Evolutionary conservation across 805 yeast species (phyloP).

Genomic region (Cyberlindnera lachancei): DNA sequence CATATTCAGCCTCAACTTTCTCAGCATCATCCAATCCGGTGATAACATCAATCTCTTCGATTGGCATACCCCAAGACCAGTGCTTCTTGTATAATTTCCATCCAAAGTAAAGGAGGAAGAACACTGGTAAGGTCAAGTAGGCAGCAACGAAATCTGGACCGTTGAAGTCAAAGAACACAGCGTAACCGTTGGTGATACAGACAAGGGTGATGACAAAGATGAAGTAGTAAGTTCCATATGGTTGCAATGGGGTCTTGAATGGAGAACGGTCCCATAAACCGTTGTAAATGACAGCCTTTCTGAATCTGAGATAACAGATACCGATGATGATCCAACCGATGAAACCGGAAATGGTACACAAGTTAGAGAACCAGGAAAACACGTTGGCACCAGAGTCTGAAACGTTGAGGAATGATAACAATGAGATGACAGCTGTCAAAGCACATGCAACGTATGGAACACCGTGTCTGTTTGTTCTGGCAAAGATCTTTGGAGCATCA

Average conservation of each 20-base stretch:
- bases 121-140: slow-evolving; percentile 57
- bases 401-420: slow-evolving; percentile 64
- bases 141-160: slow-evolving; percentile 60
- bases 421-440: slow-evolving; percentile 36
- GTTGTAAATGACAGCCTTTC: slow-evolving; percentile 53
- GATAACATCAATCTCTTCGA: slow-evolving; percentile 51
- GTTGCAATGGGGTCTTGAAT: slow-evolving; percentile 48
- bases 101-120: slow-evolving; percentile 45
- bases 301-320: slow-evolving; percentile 59
- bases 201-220: slow-evolving; percentile 43
- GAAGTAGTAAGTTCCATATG: slow-evolving; percentile 50
- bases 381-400: slow-evolving; percentile 48
- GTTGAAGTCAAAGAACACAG: slow-evolving; percentile 41
- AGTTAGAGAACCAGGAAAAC: slow-evolving; percentile 67
- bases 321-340: slow-evolving; percentile 70
- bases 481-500: slow-evolving; percentile 66
- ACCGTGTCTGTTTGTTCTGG: slow-evolving; percentile 58
- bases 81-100: slow-evolving; percentile 45
- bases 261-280: slow-evolving; percentile 48
- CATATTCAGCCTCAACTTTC: slow-evolving; percentile 22
- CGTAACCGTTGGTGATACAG: slow-evolving; percentile 66
- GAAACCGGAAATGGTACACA: slow-evolving; percentile 70
- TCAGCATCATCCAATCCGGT: slow-evolving; percentile 58
- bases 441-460: slow-evolving; percentile 56
- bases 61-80: slow-evolving; percentile 40